These are phyloP conservation scores for Santalum album DNA, from an alignment of 164 flowering plant genomes.

Conservation along the genomic window DNA sequence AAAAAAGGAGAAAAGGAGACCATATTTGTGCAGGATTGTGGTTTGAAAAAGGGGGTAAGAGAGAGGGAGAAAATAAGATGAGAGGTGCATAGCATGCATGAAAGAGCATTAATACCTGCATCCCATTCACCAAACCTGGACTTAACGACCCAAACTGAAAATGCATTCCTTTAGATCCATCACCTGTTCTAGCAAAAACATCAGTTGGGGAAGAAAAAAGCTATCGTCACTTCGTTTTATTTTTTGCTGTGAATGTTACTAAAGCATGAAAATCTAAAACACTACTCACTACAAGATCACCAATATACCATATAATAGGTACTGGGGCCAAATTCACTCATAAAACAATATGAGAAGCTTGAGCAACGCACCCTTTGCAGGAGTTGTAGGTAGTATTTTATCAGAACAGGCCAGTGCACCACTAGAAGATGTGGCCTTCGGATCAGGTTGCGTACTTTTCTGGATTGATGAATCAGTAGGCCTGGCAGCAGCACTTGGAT, in stretches of 20 bases:
- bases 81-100: not conserved
- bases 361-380: slow-evolving; percentile 44
- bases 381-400: slow-evolving; percentile 28
- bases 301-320: no score
- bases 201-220: no score
- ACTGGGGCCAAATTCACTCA: not conserved
- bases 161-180: slow-evolving; percentile 34
- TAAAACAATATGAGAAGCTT: not conserved
- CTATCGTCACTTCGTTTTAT: no score
- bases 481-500: slow-evolving; percentile 20
- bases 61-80: not conserved
- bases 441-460: slow-evolving; percentile 34
- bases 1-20: no score
- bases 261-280: no score
- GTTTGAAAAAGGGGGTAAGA: no score
- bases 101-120: slow-evolving; percentile 51
- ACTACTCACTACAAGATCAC: no score
- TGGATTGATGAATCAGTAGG: slow-evolving; percentile 30
- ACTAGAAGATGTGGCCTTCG: slow-evolving; percentile 58
- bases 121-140: slow-evolving; percentile 61
- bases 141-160: slow-evolving; percentile 78
- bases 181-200: slow-evolving; percentile 32
- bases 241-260: no score
- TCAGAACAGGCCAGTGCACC: slow-evolving; percentile 36
- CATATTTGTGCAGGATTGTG: not conserved